Evolutionary conservation across 2,329 filamentous ascomycete genomes (phyloP).

Genomic region (Fusarium tanahbumbuense): DNA sequence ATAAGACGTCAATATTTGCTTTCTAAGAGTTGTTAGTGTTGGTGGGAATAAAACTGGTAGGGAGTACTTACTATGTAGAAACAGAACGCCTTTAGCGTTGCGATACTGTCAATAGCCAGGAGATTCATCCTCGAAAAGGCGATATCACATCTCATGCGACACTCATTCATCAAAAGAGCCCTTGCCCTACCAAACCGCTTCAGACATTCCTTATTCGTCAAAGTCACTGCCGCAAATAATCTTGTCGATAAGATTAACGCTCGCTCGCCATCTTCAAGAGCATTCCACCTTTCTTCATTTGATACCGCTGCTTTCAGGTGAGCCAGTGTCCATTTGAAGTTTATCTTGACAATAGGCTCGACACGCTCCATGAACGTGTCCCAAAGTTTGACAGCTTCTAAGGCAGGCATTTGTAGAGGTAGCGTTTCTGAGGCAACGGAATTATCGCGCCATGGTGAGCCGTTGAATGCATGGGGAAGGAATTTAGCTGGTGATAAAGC

Average conservation of each 20-base stretch:
- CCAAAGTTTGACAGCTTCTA: slow-evolving; percentile 6
- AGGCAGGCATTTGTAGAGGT: not conserved
- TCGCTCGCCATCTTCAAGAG: not conserved
- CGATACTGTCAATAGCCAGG: not conserved
- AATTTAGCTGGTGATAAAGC: slow-evolving; percentile 10
- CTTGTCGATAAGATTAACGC: slow-evolving; percentile 5
- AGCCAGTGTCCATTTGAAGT: slow-evolving; percentile 16
- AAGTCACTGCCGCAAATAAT: slow-evolving; percentile 8
- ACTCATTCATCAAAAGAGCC: not conserved
- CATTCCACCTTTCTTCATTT: slow-evolving; percentile 3
- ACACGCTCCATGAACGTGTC: slow-evolving; percentile 17
- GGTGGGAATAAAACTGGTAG: rapidly evolving
- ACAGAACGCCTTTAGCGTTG: slow-evolving; percentile 10
- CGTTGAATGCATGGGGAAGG: slow-evolving; percentile 18
- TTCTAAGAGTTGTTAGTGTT: not conserved
- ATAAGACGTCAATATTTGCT: slow-evolving; percentile 4
- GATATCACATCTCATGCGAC: slow-evolving; percentile 8
- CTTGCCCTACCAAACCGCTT: not conserved
- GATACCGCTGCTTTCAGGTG: not conserved
- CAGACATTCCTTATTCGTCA: not conserved
- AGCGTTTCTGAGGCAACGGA: not conserved
- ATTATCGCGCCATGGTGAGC: slow-evolving; percentile 13
- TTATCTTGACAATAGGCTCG: slow-evolving; percentile 24
- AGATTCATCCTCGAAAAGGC: slow-evolving; percentile 15
- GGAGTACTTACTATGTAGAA: not conserved